Base-by-base conservation (phyloP, 83 land plant species). In the Picea abies region DNA sequence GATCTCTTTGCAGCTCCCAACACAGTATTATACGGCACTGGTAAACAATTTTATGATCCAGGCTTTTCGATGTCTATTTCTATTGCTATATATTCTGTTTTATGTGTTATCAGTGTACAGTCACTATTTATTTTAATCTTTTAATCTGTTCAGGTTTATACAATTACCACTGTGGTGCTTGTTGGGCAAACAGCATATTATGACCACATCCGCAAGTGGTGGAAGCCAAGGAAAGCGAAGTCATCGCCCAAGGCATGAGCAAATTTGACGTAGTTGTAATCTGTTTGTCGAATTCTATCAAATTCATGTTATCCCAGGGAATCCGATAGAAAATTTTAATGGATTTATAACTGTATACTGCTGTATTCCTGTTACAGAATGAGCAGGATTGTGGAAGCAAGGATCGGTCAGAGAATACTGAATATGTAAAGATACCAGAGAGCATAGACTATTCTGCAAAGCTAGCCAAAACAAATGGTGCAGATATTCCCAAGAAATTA, bases 131-230 rank as follows among this genome's bases (percentile, higher is more conserved):
- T n/a, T n/a, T n/a, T n/a, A n/a, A n/a, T 0, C 49, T 44, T 44
- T 44, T 0, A n/a, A n/a, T 44, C 0, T 44, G 49, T 84, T 84
- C 92, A 92, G 93, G 76, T 88, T 35, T 90, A 92, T 73, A 88
- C 91, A n/a, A 41, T 83, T 26, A 88, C 85, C 32, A 86, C 94
- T 12, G 4, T 80, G 37, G 44, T 88, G 69, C 86, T 92, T 37
- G 52, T 82, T 9, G 39, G 52, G 61, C 94, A 92, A 83, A 64
- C 7, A 7, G 9, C 7, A 8, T 44, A 44, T 44, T 44, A 44
- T 44, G 35, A 1, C 35, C 35, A 35, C 1, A 35, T 35, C 1
- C 1, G 1, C 35, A 35, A 35, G 35, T 35, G 7, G 49, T 44
- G 49, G 49, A 44, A 44, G 7, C 1, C 7, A 0, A 0, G 49